Conservation (phyloP, 441 rosid genomes). For the Euphorbia schlechtendalii region DNA sequence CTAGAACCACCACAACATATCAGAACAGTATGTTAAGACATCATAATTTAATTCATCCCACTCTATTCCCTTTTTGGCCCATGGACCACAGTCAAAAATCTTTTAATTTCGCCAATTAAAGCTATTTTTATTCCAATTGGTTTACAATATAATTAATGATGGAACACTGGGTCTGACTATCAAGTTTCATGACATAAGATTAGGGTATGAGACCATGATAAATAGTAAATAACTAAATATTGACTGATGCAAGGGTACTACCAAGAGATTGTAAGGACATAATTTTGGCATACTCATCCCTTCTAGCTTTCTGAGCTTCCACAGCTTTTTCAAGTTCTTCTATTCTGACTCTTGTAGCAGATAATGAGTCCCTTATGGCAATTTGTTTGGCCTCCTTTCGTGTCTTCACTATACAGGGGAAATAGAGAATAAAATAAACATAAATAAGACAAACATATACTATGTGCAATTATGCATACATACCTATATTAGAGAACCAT, state of each 20-base stretch:
- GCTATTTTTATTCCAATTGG: not conserved
- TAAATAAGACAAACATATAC: not conserved
- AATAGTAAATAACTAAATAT: conserved; percentile 4
- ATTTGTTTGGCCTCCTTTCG: conserved; percentile 71
- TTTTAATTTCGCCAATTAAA: not conserved
- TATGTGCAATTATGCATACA: not conserved
- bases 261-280: conserved; percentile 53
- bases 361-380: conserved; percentile 53
- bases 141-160: not conserved
- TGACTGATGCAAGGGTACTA: conserved; percentile 18
- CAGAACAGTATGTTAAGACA: conserved; percentile 3
- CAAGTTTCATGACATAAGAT: not conserved
- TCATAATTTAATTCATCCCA: not conserved
- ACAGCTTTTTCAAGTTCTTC: conserved; percentile 45
- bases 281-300: conserved; percentile 44
- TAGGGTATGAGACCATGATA: not conserved
- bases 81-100: not conserved
- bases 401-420: conserved; percentile 53
- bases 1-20: not conserved
- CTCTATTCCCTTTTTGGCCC: not conserved
- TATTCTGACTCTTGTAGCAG: conserved; percentile 43
- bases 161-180: not conserved
- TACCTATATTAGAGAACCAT: not conserved
- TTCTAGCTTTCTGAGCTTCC: conserved; percentile 47
- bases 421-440: not conserved